These are phyloP conservation scores for Circinella minor DNA, from an alignment of 371 early-diverging fungal genomes.

Conservation along the genomic window DNA sequence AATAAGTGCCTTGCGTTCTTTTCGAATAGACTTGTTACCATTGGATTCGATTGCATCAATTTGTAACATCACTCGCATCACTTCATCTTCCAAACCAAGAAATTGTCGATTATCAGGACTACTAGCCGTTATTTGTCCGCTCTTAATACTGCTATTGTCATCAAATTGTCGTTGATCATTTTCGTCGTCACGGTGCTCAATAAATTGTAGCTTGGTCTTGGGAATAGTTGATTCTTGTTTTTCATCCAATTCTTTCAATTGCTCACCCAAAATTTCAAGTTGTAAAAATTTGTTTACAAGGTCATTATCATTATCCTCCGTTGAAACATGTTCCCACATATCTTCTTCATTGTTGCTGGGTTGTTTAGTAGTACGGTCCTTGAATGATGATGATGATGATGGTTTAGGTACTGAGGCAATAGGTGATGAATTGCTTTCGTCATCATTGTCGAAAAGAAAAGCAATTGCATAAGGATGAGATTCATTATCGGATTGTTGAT, in stretches of 20 bases:
- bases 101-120: constrained; percentile 28
- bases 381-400: too few species aligned
- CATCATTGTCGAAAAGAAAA: neutral
- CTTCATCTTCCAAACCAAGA: constrained; percentile 27
- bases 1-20: constrained; percentile 39
- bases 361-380: too few species aligned
- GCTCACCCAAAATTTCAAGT: constrained; percentile 9
- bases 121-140: constrained; percentile 10
- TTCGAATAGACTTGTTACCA: constrained; percentile 40
- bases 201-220: constrained; percentile 3
- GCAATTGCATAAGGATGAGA: neutral
- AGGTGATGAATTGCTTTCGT: neutral
- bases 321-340: neutral
- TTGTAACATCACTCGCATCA: constrained; percentile 34
- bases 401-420: too few species aligned
- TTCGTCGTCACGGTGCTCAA: neutral
- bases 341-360: neutral
- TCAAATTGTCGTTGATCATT: neutral
- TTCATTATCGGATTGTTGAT: neutral
- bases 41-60: constrained; percentile 45
- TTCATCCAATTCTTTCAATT: constrained; percentile 5
- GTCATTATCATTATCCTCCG: neutral
- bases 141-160: neutral
- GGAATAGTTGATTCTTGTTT: constrained; percentile 6
- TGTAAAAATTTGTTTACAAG: constrained; percentile 3